These are phyloP conservation scores for Sarocladium kiliense DNA, from an alignment of 2,329 filamentous ascomycete genomes.

Conservation along the genomic window DNA sequence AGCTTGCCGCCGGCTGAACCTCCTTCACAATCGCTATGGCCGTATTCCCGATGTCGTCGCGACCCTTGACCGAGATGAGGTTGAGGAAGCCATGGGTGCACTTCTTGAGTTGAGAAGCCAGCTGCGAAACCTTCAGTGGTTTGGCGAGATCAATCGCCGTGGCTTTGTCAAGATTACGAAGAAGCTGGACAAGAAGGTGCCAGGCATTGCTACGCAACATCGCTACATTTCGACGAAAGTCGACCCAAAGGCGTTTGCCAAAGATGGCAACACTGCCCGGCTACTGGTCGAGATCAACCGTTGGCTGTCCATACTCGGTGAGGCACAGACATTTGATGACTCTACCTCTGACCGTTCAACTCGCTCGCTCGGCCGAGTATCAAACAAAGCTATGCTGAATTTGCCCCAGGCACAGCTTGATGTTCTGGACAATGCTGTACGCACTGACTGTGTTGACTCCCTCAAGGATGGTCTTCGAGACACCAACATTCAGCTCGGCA, in stretches of 20 bases:
- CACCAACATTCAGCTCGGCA: constrained; percentile 35
- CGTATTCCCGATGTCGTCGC: constrained; percentile 63
- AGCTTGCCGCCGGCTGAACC: constrained; percentile 73
- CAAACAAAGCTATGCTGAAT: constrained; percentile 69
- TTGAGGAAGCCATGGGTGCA: constrained; percentile 85
- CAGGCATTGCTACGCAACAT: constrained; percentile 69
- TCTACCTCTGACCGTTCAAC: constrained; percentile 68
- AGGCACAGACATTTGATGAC: constrained; percentile 73
- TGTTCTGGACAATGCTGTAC: constrained; percentile 65
- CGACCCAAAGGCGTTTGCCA: constrained; percentile 81
- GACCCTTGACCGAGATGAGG: constrained; percentile 79
- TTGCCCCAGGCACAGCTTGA: constrained; percentile 66
- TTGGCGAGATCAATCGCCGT: constrained; percentile 90
- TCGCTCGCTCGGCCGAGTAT: constrained; percentile 70
- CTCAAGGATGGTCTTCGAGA: constrained; percentile 55
- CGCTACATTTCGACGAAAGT: constrained; percentile 88
- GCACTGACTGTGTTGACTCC: constrained; percentile 56
- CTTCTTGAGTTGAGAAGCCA: constrained; percentile 83
- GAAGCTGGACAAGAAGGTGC: constrained; percentile 94
- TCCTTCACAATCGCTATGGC: constrained; percentile 85
- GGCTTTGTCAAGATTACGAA: constrained; percentile 99
- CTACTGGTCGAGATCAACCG: constrained; percentile 69
- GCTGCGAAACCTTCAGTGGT: constrained; percentile 91
- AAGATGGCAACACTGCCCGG: constrained; percentile 50
- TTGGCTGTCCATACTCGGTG: constrained; percentile 79